These are phyloP conservation scores for Ceratocystis smalleyi DNA, from an alignment of 2,329 filamentous ascomycete genomes.

Conservation along the genomic window DNA sequence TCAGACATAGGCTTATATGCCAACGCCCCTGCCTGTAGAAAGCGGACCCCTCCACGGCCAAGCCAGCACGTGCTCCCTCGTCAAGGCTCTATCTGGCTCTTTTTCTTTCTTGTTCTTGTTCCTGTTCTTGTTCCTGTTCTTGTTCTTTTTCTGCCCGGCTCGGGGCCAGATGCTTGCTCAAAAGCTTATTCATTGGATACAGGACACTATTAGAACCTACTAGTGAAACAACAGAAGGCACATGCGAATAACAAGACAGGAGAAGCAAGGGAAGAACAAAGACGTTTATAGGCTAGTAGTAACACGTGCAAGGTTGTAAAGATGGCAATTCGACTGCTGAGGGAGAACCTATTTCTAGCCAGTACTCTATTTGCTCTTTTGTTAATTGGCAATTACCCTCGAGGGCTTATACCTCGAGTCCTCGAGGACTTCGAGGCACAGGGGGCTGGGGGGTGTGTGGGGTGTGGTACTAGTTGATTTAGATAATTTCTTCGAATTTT, in stretches of 20 bases:
- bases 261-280: neutral
- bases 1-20: neutral
- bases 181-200: neutral
- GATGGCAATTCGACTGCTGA: neutral
- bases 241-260: neutral
- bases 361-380: neutral
- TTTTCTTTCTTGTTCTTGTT: neutral
- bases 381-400: neutral
- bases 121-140: neutral
- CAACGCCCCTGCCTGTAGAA: neutral
- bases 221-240: conserved; percentile 3
- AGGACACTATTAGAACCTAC: neutral
- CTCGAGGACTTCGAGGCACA: neutral
- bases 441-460: neutral
- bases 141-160: neutral
- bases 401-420: neutral
- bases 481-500: neutral
- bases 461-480: neutral
- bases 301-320: neutral
- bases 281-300: neutral
- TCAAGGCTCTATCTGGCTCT: neutral
- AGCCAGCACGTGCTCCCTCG: neutral
- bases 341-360: neutral
- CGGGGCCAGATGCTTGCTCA: neutral
- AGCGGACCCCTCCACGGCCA: neutral